These are phyloP conservation scores for Stygiomarasmius scandens DNA, from an alignment of 1,284 basidiomycete species.

Conservation along the genomic window DNA sequence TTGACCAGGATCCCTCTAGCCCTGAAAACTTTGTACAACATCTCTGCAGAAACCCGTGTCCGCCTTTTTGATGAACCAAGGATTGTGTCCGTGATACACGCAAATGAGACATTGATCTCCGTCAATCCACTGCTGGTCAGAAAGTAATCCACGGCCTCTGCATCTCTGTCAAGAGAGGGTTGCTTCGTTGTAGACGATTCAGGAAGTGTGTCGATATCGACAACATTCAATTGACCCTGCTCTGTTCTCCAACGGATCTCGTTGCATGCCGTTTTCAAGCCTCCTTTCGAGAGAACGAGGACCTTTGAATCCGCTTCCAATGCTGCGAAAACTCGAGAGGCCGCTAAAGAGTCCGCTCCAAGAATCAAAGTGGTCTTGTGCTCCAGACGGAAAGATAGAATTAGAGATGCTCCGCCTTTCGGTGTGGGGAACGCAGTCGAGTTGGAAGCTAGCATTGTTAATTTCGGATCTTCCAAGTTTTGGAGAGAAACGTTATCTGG, in stretches of 20 bases:
- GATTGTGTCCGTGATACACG: slow-evolving; percentile 79
- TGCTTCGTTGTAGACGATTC: slow-evolving; percentile 21
- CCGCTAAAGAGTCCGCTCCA: slow-evolving; percentile 78
- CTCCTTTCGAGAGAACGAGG: slow-evolving; percentile 60
- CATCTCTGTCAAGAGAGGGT: slow-evolving; percentile 33
- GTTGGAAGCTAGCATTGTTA: slow-evolving; percentile 13
- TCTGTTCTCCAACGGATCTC: slow-evolving; percentile 72
- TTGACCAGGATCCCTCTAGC: slow-evolving; percentile 78
- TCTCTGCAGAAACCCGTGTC: slow-evolving; percentile 51
- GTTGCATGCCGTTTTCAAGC: slow-evolving; percentile 55
- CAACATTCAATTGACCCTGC: slow-evolving; percentile 55
- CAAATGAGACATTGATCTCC: slow-evolving; percentile 48
- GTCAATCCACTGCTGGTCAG: slow-evolving; percentile 31
- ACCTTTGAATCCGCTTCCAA: slow-evolving; percentile 84
- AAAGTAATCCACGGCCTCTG: slow-evolving; percentile 48
- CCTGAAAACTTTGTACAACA: slow-evolving; percentile 57
- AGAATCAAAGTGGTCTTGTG: slow-evolving; percentile 66
- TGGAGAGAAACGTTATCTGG: background rate
- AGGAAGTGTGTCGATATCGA: slow-evolving; percentile 55
- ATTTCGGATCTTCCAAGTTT: background rate
- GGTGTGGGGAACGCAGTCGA: slow-evolving; percentile 43
- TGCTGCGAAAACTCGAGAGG: slow-evolving; percentile 78
- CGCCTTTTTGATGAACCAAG: slow-evolving; percentile 45
- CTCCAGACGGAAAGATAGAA: slow-evolving; percentile 75
- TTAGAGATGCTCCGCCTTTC: slow-evolving; percentile 69